Base-by-base conservation (phyloP, 1,284 basidiomycete species). In the Lentinus polychrous region DNA sequence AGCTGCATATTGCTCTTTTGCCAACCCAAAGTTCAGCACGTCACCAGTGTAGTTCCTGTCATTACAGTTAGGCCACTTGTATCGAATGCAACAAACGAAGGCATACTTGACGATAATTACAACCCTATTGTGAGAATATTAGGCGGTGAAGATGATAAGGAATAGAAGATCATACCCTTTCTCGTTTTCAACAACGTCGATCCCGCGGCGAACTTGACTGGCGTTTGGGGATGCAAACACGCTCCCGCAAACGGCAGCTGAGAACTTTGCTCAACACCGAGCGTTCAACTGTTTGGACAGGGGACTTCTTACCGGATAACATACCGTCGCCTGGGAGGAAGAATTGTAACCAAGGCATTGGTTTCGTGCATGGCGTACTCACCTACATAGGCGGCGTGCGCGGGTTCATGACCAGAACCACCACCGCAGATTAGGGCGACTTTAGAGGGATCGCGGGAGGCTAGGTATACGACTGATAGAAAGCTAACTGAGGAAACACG, bases 11-110 rank as follows among this genome's bases (percentile, higher is more conserved):
- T 91, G 85, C 63, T 97, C 94, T 55, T 85, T 91, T 2, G 92
- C 92, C 6, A 97, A 76, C 38, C 94, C 93, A 60, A 97, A 96
- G 63, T 94, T 92, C 44, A 97, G 78, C 12, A 94, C 81, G 60
- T 96, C 92, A 23, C 91, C 91, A 0, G 91, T 94, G 62, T 91
- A 91, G 57, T 89, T 90, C 61, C 84, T 88, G 45, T 8, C 45
- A 23, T 14, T 43, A 39, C 27, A 52, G 52, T 15, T 17, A 49
- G 17, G 11, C 3, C 12, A 45, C 14, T 36, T 17, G n/a, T n/a
- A n/a, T 43, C 20, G 37, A 24, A 36, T 22, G 10, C 10, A 27
- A 4, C 27, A 10, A 10, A 4, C 27, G 10, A 27, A 15, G 40
- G 52, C 65, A 52, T 69, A 91, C 88, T 91, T 94, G 55, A 94